Percentiles rank a stretch among this genome's conserved stretches.
These are phyloP conservation scores for Tulasnella sp. DNA, from an alignment of 768 basidiomycete genomes.

Conservation along the genomic window DNA sequence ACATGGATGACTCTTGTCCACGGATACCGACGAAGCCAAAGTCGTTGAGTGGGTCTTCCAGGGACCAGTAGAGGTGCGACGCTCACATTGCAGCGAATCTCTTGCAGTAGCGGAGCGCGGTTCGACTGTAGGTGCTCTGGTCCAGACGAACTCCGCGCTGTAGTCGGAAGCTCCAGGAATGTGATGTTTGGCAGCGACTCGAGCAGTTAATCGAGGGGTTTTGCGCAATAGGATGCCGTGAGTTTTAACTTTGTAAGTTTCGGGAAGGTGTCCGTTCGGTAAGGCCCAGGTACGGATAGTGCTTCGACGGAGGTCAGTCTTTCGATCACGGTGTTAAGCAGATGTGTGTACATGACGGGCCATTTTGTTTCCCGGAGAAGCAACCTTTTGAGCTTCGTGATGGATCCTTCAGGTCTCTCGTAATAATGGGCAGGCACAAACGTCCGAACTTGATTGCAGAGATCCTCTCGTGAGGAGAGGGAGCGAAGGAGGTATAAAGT, in stretches of 20 bases:
- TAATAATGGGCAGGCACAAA: not conserved
- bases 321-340: not conserved
- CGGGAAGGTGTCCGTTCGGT: not conserved
- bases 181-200: not conserved
- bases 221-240: not conserved
- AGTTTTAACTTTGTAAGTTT: not conserved
- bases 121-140: not conserved
- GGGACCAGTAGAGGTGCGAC: not conserved
- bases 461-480: not conserved
- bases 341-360: not conserved
- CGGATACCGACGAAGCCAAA: not conserved
- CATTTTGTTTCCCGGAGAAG: too few relatives aligned
- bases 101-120: not conserved
- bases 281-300: not conserved
- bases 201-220: not conserved
- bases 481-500: not conserved
- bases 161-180: not conserved
- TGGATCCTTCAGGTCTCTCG: not conserved
- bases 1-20: not conserved
- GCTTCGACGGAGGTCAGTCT: not conserved
- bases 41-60: not conserved
- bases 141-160: not conserved
- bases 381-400: too few relatives aligned
- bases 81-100: not conserved
- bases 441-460: not conserved